A percentile compares a stretch with the other conserved stretches of the same genome.
These are phyloP conservation scores for Exophiala mesophila DNA, from an alignment of 2,329 filamentous ascomycete species.

Conservation along the genomic window DNA sequence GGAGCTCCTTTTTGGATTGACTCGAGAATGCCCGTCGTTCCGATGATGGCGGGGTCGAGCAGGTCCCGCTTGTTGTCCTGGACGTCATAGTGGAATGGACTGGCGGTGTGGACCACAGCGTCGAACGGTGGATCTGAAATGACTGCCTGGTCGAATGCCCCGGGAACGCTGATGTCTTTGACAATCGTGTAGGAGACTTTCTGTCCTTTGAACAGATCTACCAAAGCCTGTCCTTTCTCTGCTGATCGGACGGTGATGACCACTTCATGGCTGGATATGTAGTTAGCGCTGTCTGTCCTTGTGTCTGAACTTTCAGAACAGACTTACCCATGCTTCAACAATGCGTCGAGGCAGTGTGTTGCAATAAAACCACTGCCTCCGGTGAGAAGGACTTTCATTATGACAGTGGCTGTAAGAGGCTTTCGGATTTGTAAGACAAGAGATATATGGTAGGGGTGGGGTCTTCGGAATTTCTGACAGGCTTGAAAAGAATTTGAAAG, in stretches of 20 bases:
- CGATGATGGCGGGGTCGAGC: slow-evolving; percentile 56
- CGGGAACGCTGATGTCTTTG: slow-evolving; percentile 12
- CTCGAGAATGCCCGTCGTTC: slow-evolving; percentile 58
- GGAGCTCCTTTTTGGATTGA: slow-evolving; percentile 56
- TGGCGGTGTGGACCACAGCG: slow-evolving; percentile 68
- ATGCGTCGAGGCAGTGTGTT: slow-evolving; percentile 11
- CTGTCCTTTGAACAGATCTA: slow-evolving; percentile 20
- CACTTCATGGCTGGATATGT: slow-evolving; percentile 14
- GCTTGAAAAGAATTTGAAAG: not conserved
- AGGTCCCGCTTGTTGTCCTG: slow-evolving; percentile 59
- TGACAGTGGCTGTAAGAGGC: not conserved
- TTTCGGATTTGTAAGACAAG: not conserved
- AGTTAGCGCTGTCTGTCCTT: too few species aligned
- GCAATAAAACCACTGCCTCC: slow-evolving; percentile 21
- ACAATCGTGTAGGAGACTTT: slow-evolving; percentile 10
- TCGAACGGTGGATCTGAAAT: slow-evolving; percentile 54
- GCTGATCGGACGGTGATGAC: slow-evolving; percentile 29
- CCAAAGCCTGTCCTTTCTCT: slow-evolving; percentile 27
- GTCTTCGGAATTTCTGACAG: too few species aligned
- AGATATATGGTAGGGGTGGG: too few species aligned
- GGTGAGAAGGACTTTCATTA: slow-evolving; percentile 19
- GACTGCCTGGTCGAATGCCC: slow-evolving; percentile 39
- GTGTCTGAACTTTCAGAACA: too few species aligned
- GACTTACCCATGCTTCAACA: slow-evolving; percentile 16
- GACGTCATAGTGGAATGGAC: slow-evolving; percentile 68